These are phyloP conservation scores for Solanum microdontum DNA, from an alignment of 257 asterid species.

Conservation along the genomic window DNA sequence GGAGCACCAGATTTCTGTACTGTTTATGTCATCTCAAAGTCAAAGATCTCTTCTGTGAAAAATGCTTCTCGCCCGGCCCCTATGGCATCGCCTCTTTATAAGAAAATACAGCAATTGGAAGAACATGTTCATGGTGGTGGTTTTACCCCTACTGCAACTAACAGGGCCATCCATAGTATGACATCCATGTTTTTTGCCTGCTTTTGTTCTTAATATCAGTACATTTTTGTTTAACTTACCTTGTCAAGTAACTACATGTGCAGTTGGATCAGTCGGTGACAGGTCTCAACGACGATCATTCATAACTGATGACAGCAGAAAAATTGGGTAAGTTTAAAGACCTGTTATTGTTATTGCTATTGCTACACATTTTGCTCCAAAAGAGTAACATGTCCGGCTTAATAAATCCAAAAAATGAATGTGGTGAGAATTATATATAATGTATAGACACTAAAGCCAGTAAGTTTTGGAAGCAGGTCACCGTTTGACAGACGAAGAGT, in stretches of 20 bases:
- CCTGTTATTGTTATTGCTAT: background rate
- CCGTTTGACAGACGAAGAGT: constrained; percentile 40
- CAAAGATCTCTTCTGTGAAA: constrained; percentile 63
- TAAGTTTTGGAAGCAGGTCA: constrained; percentile 30
- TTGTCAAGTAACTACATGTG: background rate
- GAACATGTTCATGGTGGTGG: constrained; percentile 6
- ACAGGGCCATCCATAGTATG: background rate
- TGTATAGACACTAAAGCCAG: background rate
- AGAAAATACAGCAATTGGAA: constrained; percentile 28
- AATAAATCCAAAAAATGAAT: background rate
- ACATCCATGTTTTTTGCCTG: constrained; percentile 6
- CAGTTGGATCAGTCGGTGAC: constrained; percentile 6
- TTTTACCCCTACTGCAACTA: constrained; percentile 2
- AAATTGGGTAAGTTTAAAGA: background rate
- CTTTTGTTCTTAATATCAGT: background rate
- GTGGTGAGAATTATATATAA: background rate
- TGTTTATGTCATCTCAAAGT: constrained; percentile 66
- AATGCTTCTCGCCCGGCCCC: constrained; percentile 65
- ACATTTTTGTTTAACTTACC: background rate
- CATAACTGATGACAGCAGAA: constrained; percentile 10
- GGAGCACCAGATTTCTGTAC: constrained; percentile 70
- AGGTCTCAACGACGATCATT: constrained; percentile 13
- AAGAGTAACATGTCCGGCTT: background rate
- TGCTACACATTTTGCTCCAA: background rate
- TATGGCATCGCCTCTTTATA: constrained; percentile 42